Percentiles rank a stretch among this genome's conserved stretches.
Conservation (phyloP, 2,329 filamentous ascomycete genomes). For the Aureobasidium namibiae region DNA sequence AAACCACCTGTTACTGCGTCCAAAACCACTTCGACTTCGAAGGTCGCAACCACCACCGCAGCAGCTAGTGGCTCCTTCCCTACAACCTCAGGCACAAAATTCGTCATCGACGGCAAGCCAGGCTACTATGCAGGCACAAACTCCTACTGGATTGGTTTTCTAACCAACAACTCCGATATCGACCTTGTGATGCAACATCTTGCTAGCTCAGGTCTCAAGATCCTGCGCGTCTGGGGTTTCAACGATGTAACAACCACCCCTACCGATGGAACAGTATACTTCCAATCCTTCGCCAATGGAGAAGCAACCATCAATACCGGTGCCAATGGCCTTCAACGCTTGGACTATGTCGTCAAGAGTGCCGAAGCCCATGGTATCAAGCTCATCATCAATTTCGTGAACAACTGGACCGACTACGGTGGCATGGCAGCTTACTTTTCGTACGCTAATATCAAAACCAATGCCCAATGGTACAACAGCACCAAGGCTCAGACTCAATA, state of each 20-base stretch:
- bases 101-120: constrained; percentile 37
- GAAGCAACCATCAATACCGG: constrained; percentile 56
- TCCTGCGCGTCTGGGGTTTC: constrained; percentile 56
- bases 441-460: constrained; percentile 44
- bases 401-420: constrained; percentile 59
- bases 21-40: not conserved
- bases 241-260: constrained; percentile 45
- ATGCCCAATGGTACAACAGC: constrained; percentile 51
- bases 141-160: constrained; percentile 48
- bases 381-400: constrained; percentile 58
- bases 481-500: constrained; percentile 43
- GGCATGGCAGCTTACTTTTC: constrained; percentile 50
- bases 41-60: not conserved
- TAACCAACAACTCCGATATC: constrained; percentile 47
- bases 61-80: constrained; percentile 14
- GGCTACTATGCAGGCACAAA: constrained; percentile 48
- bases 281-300: constrained; percentile 35
- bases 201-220: constrained; percentile 30
- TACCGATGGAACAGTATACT: constrained; percentile 38
- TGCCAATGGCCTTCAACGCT: constrained; percentile 52
- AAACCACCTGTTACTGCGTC: constrained; percentile 2
- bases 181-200: constrained; percentile 30
- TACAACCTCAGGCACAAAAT: constrained; percentile 21
- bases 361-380: constrained; percentile 54
- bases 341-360: constrained; percentile 55